Evolutionary conservation across 352 stramenopile species (phyloP).

Genomic region (Pythium dissotocum): DNA sequence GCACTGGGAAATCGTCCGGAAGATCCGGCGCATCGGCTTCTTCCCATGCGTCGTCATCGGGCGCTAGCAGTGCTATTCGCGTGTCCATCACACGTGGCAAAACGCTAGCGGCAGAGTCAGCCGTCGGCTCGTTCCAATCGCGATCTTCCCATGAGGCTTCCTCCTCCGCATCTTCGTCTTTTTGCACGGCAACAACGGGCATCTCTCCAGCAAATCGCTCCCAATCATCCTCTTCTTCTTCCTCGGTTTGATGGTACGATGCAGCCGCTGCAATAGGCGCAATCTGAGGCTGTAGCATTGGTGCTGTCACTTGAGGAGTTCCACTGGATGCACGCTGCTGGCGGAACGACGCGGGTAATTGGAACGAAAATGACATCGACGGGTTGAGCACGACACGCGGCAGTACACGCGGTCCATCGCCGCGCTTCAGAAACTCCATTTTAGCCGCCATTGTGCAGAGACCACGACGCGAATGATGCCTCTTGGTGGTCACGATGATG

Average conservation of each 20-base stretch:
- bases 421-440: conserved; percentile 28
- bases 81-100: conserved; percentile 21
- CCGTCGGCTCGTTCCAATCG: conserved; percentile 4
- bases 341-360: conserved; percentile 16
- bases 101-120: neutral
- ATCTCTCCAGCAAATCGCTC: neutral
- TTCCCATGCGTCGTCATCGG: conserved; percentile 25
- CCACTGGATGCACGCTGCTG: neutral
- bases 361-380: conserved; percentile 29
- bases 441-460: conserved; percentile 18
- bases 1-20: conserved; percentile 42
- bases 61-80: conserved; percentile 7
- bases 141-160: conserved; percentile 8
- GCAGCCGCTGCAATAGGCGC: neutral
- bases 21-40: conserved; percentile 28
- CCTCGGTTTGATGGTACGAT: neutral
- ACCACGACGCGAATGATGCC: neutral
- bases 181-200: neutral
- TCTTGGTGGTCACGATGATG: neutral
- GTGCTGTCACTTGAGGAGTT: neutral
- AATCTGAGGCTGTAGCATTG: neutral
- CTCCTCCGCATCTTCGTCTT: neutral
- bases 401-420: conserved; percentile 1
- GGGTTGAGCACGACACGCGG: conserved; percentile 24
- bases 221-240: conserved; percentile 1